phyloP scores from a whole-genome alignment of 2,329 filamentous ascomycete genomes.

The Fusarium solani-melongenae region DNA sequence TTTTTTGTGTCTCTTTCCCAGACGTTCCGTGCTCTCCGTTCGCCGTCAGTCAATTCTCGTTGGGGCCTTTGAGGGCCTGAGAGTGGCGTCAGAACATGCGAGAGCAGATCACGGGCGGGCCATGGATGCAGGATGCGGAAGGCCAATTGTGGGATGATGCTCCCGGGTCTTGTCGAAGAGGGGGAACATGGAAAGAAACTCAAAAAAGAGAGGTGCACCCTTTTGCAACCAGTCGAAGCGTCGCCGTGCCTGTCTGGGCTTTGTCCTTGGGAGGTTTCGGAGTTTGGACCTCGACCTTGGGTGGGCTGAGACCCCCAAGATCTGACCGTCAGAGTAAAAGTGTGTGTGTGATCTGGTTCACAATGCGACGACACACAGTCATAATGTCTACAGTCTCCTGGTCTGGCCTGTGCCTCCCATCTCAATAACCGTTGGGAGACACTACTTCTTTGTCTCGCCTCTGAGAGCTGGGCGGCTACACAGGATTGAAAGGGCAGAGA shows the following conservation, averaged over 20 bases:
- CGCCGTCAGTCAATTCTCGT: neutral
- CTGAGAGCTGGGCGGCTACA: neutral
- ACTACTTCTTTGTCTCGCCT: neutral
- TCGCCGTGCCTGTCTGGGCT: constrained; percentile 1
- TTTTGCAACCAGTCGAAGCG: constrained; percentile 5
- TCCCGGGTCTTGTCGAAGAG: constrained; percentile 10
- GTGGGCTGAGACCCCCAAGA: constrained; percentile 1
- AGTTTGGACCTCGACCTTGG: neutral
- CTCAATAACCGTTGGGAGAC: neutral
- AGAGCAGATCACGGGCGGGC: neutral
- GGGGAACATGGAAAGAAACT: neutral
- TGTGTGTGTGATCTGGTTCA: neutral
- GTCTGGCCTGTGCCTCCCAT: neutral
- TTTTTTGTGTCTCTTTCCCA: neutral
- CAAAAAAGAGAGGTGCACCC: neutral
- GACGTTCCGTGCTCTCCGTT: constrained; percentile 5
- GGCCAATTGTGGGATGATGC: constrained; percentile 11
- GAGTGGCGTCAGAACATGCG: constrained; percentile 13
- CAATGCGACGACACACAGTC: neutral
- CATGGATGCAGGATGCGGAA: constrained; percentile 13
- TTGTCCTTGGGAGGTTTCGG: neutral
- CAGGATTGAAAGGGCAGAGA: neutral
- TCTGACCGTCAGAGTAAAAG: constrained; percentile 3
- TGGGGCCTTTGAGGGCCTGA: constrained; percentile 2
- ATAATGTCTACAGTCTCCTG: neutral